Conservation (phyloP, 306 rosid species). For the Castanea mollissima region DNA sequence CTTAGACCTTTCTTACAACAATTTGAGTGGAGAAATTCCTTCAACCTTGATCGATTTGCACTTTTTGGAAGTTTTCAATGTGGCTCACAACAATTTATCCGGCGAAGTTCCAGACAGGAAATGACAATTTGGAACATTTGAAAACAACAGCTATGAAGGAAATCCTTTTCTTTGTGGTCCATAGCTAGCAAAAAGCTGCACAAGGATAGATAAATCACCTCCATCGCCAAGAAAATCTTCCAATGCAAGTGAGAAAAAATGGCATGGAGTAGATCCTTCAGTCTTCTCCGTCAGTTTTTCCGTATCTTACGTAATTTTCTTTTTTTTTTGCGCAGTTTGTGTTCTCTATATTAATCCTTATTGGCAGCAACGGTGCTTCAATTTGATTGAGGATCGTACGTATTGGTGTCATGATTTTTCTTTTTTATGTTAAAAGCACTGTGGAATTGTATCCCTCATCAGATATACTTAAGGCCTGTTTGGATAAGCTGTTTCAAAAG, state of each 20-base stretch:
- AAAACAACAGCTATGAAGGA: not conserved
- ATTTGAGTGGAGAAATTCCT: constrained; percentile 2
- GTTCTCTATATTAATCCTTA: not conserved
- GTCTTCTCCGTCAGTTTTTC: not conserved
- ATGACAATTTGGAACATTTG: not conserved
- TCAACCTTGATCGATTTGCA: not conserved
- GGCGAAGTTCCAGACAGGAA: not conserved
- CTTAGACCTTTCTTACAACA: constrained; percentile 6
- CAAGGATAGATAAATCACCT: no score
- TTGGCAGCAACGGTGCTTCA: not conserved
- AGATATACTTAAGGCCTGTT: no score
- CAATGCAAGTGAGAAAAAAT: no score
- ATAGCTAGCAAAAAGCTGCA: not conserved
- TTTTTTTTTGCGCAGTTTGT: not conserved
- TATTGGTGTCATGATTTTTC: not conserved
- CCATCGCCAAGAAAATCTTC: no score
- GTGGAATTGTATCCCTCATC: no score
- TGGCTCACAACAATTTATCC: constrained; percentile 7
- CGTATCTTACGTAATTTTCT: not conserved
- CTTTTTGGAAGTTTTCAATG: not conserved
- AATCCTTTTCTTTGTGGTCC: constrained; percentile 4
- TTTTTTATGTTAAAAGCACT: not conserved
- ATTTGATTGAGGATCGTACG: not conserved
- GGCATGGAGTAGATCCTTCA: not conserved
- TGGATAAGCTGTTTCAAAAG: no score